Percentiles rank a stretch among this genome's conserved stretches.
phyloP scores from a whole-genome alignment of 139 green algal species.

The Pleodorina starrii region DNA sequence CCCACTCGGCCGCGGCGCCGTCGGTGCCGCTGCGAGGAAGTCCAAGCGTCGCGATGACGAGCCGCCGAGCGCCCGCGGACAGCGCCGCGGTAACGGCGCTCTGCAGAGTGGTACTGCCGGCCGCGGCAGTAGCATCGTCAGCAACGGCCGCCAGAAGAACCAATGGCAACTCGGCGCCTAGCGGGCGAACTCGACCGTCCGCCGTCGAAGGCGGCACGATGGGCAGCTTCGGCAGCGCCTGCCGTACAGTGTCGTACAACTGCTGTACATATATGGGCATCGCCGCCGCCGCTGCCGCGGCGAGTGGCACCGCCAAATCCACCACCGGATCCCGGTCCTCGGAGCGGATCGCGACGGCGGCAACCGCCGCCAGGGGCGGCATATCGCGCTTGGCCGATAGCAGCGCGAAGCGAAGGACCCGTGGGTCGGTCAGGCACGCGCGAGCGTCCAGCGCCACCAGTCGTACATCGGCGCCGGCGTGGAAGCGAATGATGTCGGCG shows the following conservation, averaged over 20 bases:
- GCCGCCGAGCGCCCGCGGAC: not conserved
- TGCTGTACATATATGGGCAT: not conserved
- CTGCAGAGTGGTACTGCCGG: not conserved
- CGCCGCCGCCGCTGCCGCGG: not conserved
- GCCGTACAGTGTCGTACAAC: not conserved
- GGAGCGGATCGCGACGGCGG: not conserved
- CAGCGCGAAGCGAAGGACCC: conserved; percentile 9
- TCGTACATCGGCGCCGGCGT: not conserved
- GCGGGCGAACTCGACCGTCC: not conserved
- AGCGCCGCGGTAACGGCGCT: not conserved
- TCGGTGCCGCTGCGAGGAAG: not conserved
- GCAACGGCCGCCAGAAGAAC: not conserved
- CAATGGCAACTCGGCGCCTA: not conserved
- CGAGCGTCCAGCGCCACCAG: not conserved
- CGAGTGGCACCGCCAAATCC: not conserved
- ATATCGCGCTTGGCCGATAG: conserved; percentile 27
- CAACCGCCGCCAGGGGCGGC: not conserved
- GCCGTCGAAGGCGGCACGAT: not conserved
- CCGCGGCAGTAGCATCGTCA: not conserved
- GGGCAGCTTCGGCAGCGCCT: not conserved
- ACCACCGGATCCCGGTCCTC: not conserved
- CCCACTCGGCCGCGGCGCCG: not conserved
- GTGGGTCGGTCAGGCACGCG: not conserved
- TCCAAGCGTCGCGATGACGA: conserved; percentile 4
- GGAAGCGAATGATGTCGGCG: not conserved